Evolutionary conservation across 176 grass and related monocot species (phyloP), one percentile per base, ranked within the genome.

Genomic region (Eleusine indica): DNA sequence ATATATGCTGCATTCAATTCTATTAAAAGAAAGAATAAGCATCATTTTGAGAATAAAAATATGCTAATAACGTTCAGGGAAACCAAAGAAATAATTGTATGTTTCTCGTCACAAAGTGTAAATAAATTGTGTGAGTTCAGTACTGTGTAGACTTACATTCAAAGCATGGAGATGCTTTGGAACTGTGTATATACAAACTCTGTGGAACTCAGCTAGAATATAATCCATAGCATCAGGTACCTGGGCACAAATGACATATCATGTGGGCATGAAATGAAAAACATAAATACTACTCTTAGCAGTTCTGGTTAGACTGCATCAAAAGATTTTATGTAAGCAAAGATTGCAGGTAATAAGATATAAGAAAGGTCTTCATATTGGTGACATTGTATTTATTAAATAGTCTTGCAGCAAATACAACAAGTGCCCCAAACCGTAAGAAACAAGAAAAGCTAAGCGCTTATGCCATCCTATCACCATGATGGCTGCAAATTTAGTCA

Each of bases 161-260:
- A 92, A 92, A 81, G 91, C 89, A 80, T 90, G 91, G 70, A 98
- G 81, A 90, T 98, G 88, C 78, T 98, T 98, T 35, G 93, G 93
- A 81, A 98, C 87, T 3, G 91, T 98, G 80, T 94, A 98, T 54
- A 95, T 90, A 74, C 96, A 98, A 90, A 83, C 89, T 94, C 83
- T 98, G 74, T 98, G 78, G 58, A 96, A 92, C 81, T 98, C 91
- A 16, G 93, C 91, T 48, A 98, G 82, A 86, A 98, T 78, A 92
- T 89, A 92, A 89, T 90, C 91, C 89, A 98, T 92, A 25, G 87
- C 82, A 44, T 88, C 85, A 77, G 93, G 96, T 70, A 94, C 87
- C 88, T 91, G 83, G 37, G 70, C 88, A 82, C 56, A 70, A 21
- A 77, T 48, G 42, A 19, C 65, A 80, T 15, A 60, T 30, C 44